Evolutionary conservation across 2,329 filamentous ascomycete genomes (phyloP), one percentile per base, ranked within the genome.

Genomic region (Biscogniauxia marginata): DNA sequence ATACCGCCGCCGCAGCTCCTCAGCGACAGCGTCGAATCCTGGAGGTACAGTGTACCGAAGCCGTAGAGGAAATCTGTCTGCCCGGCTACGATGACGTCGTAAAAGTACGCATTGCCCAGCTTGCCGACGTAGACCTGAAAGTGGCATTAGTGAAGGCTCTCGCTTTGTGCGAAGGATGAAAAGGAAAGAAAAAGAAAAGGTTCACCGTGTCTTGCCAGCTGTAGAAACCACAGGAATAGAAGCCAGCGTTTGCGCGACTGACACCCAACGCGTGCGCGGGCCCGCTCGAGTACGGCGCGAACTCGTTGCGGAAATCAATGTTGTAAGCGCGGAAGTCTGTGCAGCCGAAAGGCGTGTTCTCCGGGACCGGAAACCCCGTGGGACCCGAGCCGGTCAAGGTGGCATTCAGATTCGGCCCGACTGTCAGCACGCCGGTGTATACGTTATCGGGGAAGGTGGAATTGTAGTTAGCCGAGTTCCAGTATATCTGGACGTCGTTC

Each of bases 51-150:
- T 0, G 85, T 88, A 22, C 85, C 86, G 65, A 88, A 88, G 7
- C 85, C 85, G 65, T 88, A 89, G 19, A 89, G 73, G 71, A 89
- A 89, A 63, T 89, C 87, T 0, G 84, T 88, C 65, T 88, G 77
- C 0, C 86, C 86, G 0, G 83, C 86, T 4, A 89, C 77, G 34
- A 84, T 78, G 52, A 74, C 79, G 34, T 80, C 75, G 67, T 84
- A 79, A 70, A 89, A 85, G 71, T 87, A 88, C 0, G 81, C 81
- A 60, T 87, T 88, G 24, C 82, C 86, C 1, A 87, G 74, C 66
- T 89, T 88, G 52, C 86, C 86, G 16, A 88, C 69, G 63, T 88
- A 89, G 3, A 88, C 69, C 78, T 81, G 47, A n/a, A 11, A 16
- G 7, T 6, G 13, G 1, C 19, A 50, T 34, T 11, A 20, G 20